Evolutionary conservation across 768 basidiomycete genomes (phyloP).

Genomic region (Boletus eberwhitei): DNA sequence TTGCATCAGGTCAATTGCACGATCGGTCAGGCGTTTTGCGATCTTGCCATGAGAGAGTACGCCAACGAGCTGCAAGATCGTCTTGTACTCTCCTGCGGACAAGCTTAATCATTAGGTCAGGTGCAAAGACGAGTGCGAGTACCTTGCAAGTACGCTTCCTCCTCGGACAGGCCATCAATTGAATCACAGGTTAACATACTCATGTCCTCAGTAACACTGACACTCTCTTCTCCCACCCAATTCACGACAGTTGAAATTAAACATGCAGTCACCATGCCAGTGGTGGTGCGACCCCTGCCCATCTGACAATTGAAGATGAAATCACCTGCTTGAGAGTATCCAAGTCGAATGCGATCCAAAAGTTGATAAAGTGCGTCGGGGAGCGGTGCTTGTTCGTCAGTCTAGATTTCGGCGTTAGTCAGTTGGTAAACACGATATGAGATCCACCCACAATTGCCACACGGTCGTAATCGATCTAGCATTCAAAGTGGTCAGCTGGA

Average conservation of each 20-base stretch:
- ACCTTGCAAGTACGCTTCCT: slow-evolving; percentile 88
- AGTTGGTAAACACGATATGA: neutral
- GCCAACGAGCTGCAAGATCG: slow-evolving; percentile 89
- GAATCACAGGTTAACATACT: slow-evolving; percentile 52
- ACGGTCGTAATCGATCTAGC: slow-evolving; percentile 80
- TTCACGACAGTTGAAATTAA: slow-evolving; percentile 73
- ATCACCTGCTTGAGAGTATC: slow-evolving; percentile 60
- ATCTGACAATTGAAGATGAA: slow-evolving; percentile 98
- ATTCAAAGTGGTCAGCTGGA: slow-evolving; percentile 1
- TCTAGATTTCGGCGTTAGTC: slow-evolving; percentile 46
- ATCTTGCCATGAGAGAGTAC: slow-evolving; percentile 89
- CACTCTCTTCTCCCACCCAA: slow-evolving; percentile 49
- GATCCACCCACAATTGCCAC: slow-evolving; percentile 74
- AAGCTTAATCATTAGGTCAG: neutral
- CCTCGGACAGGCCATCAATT: slow-evolving; percentile 82
- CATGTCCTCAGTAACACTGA: slow-evolving; percentile 35
- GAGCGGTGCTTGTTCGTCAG: slow-evolving; percentile 94
- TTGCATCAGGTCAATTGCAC: slow-evolving; percentile 88
- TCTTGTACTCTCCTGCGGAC: slow-evolving; percentile 90
- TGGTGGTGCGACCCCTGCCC: slow-evolving; percentile 89
- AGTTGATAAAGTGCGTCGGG: slow-evolving; percentile 82
- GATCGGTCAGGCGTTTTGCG: slow-evolving; percentile 87
- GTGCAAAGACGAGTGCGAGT: slow-evolving; percentile 1
- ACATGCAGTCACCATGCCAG: slow-evolving; percentile 91
- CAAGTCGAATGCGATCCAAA: slow-evolving; percentile 64